A percentile compares a stretch with the other conserved stretches of the same genome.
Evolutionary conservation across 1,284 basidiomycete species (phyloP).

Genomic region (Cutaneotrichosporon mucoides): DNA sequence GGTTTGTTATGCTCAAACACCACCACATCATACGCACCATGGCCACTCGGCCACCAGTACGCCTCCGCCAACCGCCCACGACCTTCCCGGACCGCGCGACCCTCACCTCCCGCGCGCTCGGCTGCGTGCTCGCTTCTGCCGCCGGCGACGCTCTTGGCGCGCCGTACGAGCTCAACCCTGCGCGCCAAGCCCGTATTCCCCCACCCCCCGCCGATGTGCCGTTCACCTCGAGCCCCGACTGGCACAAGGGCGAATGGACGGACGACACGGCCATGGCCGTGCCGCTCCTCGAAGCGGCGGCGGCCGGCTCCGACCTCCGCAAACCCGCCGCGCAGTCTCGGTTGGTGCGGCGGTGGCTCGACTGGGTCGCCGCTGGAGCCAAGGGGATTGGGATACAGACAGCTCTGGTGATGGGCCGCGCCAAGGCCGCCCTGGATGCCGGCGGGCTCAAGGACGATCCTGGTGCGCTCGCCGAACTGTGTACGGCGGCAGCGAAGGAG

Average conservation of each 20-base stretch:
- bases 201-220: not conserved
- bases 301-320: not conserved
- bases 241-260: constrained; percentile 7
- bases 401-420: not conserved
- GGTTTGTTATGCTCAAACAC: too few relatives aligned
- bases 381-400: constrained; percentile 9
- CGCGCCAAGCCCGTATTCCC: not conserved
- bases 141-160: constrained; percentile 15
- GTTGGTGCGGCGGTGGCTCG: constrained; percentile 8
- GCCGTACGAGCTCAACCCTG: not conserved
- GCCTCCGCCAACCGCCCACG: too few relatives aligned
- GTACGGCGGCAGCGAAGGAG: not conserved
- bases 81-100: not conserved
- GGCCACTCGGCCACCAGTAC: too few relatives aligned
- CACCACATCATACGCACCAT: too few relatives aligned
- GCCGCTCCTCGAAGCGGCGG: constrained; percentile 10
- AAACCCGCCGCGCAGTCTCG: not conserved
- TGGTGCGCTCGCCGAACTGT: not conserved
- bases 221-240: not conserved
- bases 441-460: not conserved
- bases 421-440: not conserved
- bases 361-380: not conserved
- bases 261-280: constrained; percentile 12
- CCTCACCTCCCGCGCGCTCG: not conserved
- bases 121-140: constrained; percentile 5